Base-by-base conservation (phyloP, 768 basidiomycete species). In the Dictyophora rubrovolvata region DNA sequence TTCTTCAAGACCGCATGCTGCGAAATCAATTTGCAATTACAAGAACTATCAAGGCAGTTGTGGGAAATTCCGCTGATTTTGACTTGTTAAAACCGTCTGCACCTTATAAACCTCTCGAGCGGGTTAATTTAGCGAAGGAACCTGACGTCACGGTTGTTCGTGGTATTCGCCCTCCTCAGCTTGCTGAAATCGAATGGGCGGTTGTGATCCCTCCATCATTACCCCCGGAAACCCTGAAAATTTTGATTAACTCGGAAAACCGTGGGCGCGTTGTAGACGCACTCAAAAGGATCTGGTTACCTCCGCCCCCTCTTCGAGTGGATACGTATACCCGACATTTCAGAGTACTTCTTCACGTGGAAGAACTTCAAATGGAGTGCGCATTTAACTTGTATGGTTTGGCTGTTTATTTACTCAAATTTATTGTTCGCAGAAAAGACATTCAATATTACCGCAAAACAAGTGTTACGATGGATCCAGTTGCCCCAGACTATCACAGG, bases 51-150 rank as follows among this genome's bases (percentile, higher is more conserved):
- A 58, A 63, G 22, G 81, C 76, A 10, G 75, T 75, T 5, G 75
- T 82, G 33, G 83, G 83, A 0, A 74, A 72, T 9, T 62, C 66
- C 22, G 76, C 72, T 9, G 82, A 84, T 62, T 73, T 80, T 52
- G 78, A 79, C 16, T 67, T 68, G 1, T 69, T 84, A 23, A 71
- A 72, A 57, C 72, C 82, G 0, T 72, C 65, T 47, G 71, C 72
- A 0, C 78, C 80, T 1, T 84, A 81, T 58, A 69, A 65, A 18
- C 68, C 64, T 0, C 63, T 42, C 7, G 54, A 60, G 17, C 65
- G 34, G 5, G 36, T 47, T 4, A 49, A 64, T 12, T 48, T 61
- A 16, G 57, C 21, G 20, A 35, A 47, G 1, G 53, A 53, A 37
- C n/a, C n/a, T n/a, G 53, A 68, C 62, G 49, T 64, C 55, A 54